Percentiles rank a stretch among this genome's conserved stretches.
phyloP scores from a whole-genome alignment of 768 basidiomycete species.

The Boletus sp. region DNA sequence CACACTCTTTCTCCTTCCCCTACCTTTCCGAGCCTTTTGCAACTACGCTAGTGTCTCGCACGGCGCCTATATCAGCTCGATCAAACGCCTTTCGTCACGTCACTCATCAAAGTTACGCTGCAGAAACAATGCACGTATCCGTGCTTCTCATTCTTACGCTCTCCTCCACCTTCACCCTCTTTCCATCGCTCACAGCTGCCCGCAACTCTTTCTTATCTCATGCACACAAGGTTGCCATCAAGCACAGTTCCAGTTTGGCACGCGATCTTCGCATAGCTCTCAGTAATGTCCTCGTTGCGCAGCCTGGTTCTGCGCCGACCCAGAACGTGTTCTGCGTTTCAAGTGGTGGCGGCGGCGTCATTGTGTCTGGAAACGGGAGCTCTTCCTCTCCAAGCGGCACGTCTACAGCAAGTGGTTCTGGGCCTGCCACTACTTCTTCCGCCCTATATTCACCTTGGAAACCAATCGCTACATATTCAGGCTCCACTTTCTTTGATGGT shows the following conservation, averaged over 20 bases:
- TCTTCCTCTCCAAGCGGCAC: constrained; percentile 27
- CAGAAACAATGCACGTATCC: constrained; percentile 26
- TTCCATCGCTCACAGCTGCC: constrained; percentile 21
- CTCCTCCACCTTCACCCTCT: constrained; percentile 28
- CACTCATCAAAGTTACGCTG: constrained; percentile 1
- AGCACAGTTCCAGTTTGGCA: constrained; percentile 60
- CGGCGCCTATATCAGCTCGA: not conserved
- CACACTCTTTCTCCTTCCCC: not conserved
- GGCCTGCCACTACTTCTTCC: constrained; percentile 18
- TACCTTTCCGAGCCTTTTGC: not conserved
- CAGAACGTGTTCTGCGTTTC: constrained; percentile 38
- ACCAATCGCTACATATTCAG: constrained; percentile 56
- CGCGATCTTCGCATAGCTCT: constrained; percentile 70
- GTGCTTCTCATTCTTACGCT: constrained; percentile 33
- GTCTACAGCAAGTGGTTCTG: constrained; percentile 21
- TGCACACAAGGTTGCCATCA: constrained; percentile 54
- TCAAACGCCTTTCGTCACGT: not conserved
- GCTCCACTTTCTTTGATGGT: constrained; percentile 75
- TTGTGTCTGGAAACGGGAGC: constrained; percentile 18
- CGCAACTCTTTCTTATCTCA: constrained; percentile 37
- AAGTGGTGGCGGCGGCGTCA: constrained; percentile 18
- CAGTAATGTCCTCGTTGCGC: constrained; percentile 47
- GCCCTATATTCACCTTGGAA: constrained; percentile 54
- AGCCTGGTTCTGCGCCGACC: constrained; percentile 32
- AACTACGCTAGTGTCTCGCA: not conserved